These are phyloP conservation scores for Madurella fahalii DNA, from an alignment of 2,329 filamentous ascomycete species.

Conservation along the genomic window DNA sequence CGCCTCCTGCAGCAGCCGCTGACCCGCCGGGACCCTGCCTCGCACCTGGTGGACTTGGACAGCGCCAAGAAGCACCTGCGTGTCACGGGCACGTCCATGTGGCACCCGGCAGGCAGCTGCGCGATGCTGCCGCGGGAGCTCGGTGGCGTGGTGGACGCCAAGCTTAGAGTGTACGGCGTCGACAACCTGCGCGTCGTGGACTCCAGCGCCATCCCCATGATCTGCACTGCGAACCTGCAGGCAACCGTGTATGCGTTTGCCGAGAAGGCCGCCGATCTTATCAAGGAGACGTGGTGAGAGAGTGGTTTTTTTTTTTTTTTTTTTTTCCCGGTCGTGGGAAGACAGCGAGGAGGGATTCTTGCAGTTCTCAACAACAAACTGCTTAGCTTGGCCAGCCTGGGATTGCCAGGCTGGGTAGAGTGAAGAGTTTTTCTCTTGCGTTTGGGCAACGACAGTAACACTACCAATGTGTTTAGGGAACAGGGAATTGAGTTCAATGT, in stretches of 20 bases:
- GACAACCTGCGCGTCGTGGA: neutral
- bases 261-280: neutral
- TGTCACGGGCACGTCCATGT: neutral
- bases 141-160: neutral
- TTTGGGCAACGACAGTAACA: no score
- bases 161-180: constrained; percentile 7
- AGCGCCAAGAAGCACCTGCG: neutral
- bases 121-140: constrained; percentile 10
- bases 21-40: neutral
- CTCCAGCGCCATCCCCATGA: neutral
- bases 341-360: neutral
- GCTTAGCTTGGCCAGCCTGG: neutral
- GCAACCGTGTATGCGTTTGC: neutral
- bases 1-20: neutral
- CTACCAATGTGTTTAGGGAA: no score
- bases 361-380: neutral
- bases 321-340: neutral
- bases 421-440: no score
- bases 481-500: no score
- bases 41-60: neutral
- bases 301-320: neutral
- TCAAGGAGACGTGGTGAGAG: neutral
- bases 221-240: neutral
- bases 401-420: neutral
- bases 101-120: constrained; percentile 2